Percentiles rank a stretch among this genome's conserved stretches.
These are phyloP conservation scores for Chaetomiaceae sp. DNA, from an alignment of 2,329 filamentous ascomycete species.

Conservation along the genomic window DNA sequence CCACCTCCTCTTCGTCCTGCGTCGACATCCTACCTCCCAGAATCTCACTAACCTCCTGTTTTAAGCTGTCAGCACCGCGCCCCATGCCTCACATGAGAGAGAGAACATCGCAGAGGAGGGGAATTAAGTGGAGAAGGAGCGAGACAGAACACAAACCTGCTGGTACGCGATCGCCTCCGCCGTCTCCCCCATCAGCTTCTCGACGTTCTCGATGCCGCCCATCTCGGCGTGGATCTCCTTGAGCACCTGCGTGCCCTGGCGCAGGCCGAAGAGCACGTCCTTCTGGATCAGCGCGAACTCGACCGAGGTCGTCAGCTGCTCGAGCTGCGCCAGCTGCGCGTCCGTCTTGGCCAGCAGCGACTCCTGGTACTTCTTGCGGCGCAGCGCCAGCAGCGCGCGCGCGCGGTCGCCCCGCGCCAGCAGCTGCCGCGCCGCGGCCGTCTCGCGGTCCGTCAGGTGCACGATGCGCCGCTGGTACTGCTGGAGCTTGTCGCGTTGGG, in stretches of 20 bases:
- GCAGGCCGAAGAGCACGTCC: constrained; percentile 85
- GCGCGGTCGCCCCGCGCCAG: constrained; percentile 72
- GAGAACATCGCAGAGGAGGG: neutral
- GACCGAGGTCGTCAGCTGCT: constrained; percentile 79
- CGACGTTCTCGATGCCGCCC: constrained; percentile 87
- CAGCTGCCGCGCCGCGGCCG: constrained; percentile 76
- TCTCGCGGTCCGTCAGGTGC: constrained; percentile 80
- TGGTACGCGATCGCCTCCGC: constrained; percentile 90
- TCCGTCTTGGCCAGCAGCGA: constrained; percentile 84
- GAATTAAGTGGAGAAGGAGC: neutral
- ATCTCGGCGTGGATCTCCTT: constrained; percentile 92
- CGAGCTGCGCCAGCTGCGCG: constrained; percentile 85
- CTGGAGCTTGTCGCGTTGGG: constrained; percentile 92
- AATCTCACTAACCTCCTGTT: constrained; percentile 85
- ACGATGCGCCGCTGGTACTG: constrained; percentile 92
- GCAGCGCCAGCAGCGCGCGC: constrained; percentile 77
- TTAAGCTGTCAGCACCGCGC: neutral
- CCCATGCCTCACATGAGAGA: neutral
- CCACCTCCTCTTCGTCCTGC: constrained; percentile 95
- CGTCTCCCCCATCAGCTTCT: constrained; percentile 90
- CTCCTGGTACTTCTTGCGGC: constrained; percentile 96
- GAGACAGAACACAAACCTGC: constrained; percentile 48
- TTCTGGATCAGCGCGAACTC: constrained; percentile 97
- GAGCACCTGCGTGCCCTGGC: constrained; percentile 85
- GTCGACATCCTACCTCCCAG: constrained; percentile 82